These are phyloP conservation scores for Elongisporangium prolatum DNA, from an alignment of 352 stramenopile genomes.

Conservation along the genomic window DNA sequence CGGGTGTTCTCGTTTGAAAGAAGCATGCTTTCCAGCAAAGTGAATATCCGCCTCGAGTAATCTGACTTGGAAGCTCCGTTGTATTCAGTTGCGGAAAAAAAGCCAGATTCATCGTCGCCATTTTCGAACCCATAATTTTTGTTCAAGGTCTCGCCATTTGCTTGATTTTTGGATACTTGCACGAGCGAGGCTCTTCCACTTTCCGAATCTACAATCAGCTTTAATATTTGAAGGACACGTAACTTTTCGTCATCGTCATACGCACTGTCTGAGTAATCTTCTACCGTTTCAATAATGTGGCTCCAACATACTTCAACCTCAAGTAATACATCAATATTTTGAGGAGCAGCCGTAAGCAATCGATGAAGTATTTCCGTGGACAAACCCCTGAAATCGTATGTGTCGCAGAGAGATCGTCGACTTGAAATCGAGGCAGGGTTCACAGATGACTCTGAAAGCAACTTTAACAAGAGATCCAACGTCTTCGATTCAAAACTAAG, in stretches of 20 bases:
- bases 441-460: constrained; percentile 5
- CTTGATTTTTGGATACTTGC: not conserved
- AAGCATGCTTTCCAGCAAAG: constrained; percentile 59
- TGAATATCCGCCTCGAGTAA: constrained; percentile 46
- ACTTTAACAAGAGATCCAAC: constrained; percentile 46
- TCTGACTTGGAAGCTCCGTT: constrained; percentile 22
- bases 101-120: constrained; percentile 39
- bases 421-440: not conserved
- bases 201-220: constrained; percentile 43
- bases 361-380: constrained; percentile 32
- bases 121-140: constrained; percentile 33
- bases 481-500: constrained; percentile 72
- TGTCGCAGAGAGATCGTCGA: not conserved
- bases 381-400: constrained; percentile 14
- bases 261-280: constrained; percentile 11
- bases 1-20: constrained; percentile 71
- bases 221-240: constrained; percentile 19
- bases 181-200: constrained; percentile 42
- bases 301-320: constrained; percentile 43
- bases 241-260: not conserved
- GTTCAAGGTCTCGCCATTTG: not conserved
- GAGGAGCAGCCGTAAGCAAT: constrained; percentile 33
- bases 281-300: constrained; percentile 37
- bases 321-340: constrained; percentile 44
- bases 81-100: constrained; percentile 54